Evolutionary conservation across 176 grass and related monocot genomes (phyloP), one percentile per base, ranked within the genome.

Genomic region (Rhynchospora pubera): DNA sequence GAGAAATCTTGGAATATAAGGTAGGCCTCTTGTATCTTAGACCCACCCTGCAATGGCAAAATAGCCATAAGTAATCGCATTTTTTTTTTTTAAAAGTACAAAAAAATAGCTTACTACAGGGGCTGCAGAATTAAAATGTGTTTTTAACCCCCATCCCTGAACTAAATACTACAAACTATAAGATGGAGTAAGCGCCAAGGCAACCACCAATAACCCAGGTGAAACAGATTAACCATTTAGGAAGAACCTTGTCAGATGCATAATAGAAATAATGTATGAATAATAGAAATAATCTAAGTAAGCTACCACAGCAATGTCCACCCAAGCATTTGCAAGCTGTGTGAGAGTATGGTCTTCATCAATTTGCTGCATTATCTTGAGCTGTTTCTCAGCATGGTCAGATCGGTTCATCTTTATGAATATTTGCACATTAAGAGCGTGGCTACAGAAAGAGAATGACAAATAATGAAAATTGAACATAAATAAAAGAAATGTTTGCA

Each of bases 1-100:
- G 92, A 91, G 11, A 95, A 99, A 79, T 99, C 96, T 88, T 95
- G 89, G 85, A 95, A 95, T 83, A 95, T 95, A 16, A 99, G 92
- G 85, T 93, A 95, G 23, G 95, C 95, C 85, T 98, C 95, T 80
- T 83, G 92, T 71, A 99, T 95, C 86, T 93, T 99, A 82, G 92
- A 93, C 57, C 93, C 92, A 61, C 93, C 93, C 92, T 99, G 83
- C 82, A 44, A 65, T 64, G 23, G 2, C 48, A 89, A 18, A 18
- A 19, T 2, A 74, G 5, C 70, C 8, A 74, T 0, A 77, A 77
- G 14, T 50, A 77, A 56, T 55, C 71, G 30, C 71, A 77, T 55
- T n/a, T n/a, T n/a, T n/a, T n/a, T n/a, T n/a, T n/a, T n/a, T n/a
- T n/a, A n/a, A n/a, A 18, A 26, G 23, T 77, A 55, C 4, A 56